phyloP scores from a whole-genome alignment of 139 green algal species.

The Chlorella vulgaris region DNA sequence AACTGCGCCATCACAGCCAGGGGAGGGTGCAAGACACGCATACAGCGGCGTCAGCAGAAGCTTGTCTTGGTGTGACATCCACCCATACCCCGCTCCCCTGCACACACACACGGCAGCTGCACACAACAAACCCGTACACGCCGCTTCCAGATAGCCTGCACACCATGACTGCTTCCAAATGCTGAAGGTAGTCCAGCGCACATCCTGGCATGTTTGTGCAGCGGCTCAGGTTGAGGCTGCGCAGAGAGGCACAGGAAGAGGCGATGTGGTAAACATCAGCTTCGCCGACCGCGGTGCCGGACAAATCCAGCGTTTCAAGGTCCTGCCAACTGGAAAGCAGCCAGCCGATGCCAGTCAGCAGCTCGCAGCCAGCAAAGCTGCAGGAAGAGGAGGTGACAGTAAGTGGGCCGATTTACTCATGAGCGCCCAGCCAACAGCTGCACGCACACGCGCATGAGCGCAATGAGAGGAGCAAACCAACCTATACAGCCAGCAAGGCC shows the following conservation, averaged over 20 bases:
- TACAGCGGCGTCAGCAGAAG: too few species aligned
- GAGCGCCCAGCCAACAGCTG: too few species aligned
- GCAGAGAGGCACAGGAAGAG: background rate
- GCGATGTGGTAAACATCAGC: background rate
- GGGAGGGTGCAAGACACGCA: background rate
- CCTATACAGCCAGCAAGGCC: background rate
- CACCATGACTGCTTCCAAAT: too few species aligned
- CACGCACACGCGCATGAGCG: too few species aligned
- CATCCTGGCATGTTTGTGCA: background rate
- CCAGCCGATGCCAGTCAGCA: constrained; percentile 18
- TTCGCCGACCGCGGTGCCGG: background rate
- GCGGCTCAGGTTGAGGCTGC: background rate
- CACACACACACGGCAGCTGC: background rate
- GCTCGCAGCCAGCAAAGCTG: constrained; percentile 15
- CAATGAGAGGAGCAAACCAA: too few species aligned
- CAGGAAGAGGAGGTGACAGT: background rate
- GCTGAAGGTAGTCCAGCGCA: background rate
- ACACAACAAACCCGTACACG: background rate
- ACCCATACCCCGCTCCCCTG: too few species aligned
- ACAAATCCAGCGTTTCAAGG: background rate
- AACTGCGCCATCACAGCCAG: background rate
- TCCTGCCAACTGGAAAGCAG: constrained; percentile 3
- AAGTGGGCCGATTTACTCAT: background rate
- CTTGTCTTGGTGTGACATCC: too few species aligned
- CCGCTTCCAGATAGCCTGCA: background rate